phyloP scores from a whole-genome alignment of 176 grass and related monocot genomes.

The Phoenix dactylifera region DNA sequence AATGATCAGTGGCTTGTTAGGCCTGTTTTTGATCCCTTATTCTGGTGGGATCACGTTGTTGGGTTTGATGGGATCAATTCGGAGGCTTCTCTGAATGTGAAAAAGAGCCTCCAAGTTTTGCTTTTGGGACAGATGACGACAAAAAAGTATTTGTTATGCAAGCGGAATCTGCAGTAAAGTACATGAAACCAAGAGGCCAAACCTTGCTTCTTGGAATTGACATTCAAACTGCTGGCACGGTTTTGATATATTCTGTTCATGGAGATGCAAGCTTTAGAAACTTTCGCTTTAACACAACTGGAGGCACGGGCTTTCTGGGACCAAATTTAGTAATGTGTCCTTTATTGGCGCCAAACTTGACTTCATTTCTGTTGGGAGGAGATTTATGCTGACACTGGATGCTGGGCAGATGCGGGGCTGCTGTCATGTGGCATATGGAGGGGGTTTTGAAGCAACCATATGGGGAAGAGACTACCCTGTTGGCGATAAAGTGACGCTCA shows the following conservation, averaged over 20 bases:
- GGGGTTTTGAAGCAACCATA: slow-evolving; percentile 47
- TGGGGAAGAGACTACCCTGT: slow-evolving; percentile 74
- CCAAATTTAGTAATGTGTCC: slow-evolving; percentile 71
- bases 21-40: slow-evolving; percentile 82
- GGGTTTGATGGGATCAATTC: slow-evolving; percentile 81
- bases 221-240: slow-evolving; percentile 58
- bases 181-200: slow-evolving; percentile 27
- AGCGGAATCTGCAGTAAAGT: slow-evolving; percentile 56
- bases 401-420: too few relatives aligned
- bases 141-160: slow-evolving; percentile 71
- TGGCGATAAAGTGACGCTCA: slow-evolving; percentile 41
- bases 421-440: slow-evolving; percentile 49
- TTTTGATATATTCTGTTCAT: slow-evolving; percentile 56
- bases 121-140: slow-evolving; percentile 72
- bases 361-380: slow-evolving; percentile 38
- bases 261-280: slow-evolving; percentile 47
- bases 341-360: slow-evolving; percentile 65
- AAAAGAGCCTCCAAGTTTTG: slow-evolving; percentile 35
- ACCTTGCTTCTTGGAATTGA: slow-evolving; percentile 43
- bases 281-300: slow-evolving; percentile 44
- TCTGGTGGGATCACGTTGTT: slow-evolving; percentile 96
- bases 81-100: slow-evolving; percentile 42
- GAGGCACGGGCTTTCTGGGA: slow-evolving; percentile 53
- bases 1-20: slow-evolving; percentile 55
- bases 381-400: background rate